Evolutionary conservation across 2,329 filamentous ascomycete species (phyloP).

Genomic region (Hypoxylon rubiginosum): DNA sequence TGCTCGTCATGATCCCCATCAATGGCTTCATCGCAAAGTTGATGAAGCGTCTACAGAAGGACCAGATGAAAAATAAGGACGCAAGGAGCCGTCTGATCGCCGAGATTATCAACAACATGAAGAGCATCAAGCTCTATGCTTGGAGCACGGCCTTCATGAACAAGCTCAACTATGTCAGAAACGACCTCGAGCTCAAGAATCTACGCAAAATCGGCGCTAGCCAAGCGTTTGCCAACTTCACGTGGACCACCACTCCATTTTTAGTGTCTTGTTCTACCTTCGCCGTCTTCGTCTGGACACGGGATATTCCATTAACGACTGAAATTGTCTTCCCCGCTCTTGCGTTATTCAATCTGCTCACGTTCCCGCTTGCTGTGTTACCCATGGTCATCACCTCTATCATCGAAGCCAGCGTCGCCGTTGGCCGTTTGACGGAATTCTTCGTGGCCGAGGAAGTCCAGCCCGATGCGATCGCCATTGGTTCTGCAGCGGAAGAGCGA

Average conservation of each 20-base stretch:
- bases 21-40: slow-evolving; percentile 92
- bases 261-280: slow-evolving; percentile 98
- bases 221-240: slow-evolving; percentile 95
- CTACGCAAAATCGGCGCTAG: slow-evolving; percentile 95
- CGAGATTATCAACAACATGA: slow-evolving; percentile 99
- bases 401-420: slow-evolving; percentile 94
- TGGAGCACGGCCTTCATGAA: slow-evolving; percentile 99
- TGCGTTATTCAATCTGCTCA: slow-evolving; percentile 94
- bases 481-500: slow-evolving; percentile 77
- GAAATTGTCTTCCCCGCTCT: slow-evolving; percentile 95
- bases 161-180: slow-evolving; percentile 94
- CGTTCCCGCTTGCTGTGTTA: slow-evolving; percentile 92
- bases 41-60: slow-evolving; percentile 95
- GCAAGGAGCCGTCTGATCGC: slow-evolving; percentile 92
- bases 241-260: slow-evolving; percentile 97
- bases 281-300: slow-evolving; percentile 90
- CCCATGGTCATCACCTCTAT: slow-evolving; percentile 99
- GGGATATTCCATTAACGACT: slow-evolving; percentile 84
- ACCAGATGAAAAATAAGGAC: slow-evolving; percentile 99
- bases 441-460: slow-evolving; percentile 92
- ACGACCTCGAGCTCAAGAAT: slow-evolving; percentile 95
- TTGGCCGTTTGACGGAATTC: slow-evolving; percentile 85
- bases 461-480: slow-evolving; percentile 79
- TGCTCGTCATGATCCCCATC: slow-evolving; percentile 97
- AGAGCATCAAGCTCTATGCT: slow-evolving; percentile 98